These are phyloP conservation scores for Hygrophorus pudorinus DNA, from an alignment of 768 basidiomycete genomes.

Conservation along the genomic window DNA sequence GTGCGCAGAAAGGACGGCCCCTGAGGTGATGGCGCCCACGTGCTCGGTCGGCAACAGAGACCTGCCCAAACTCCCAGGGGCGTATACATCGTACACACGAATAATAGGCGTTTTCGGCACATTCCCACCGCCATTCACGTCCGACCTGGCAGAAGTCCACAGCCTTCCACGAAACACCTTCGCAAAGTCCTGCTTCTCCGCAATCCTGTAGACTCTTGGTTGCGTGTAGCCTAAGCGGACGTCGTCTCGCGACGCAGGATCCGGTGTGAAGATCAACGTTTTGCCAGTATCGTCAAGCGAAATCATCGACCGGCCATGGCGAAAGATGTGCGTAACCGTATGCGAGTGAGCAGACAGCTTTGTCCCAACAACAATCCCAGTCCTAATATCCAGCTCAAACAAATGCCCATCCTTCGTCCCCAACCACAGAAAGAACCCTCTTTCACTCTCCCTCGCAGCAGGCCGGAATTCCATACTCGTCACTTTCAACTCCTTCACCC, in stretches of 20 bases:
- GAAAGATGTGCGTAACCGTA: slow-evolving; percentile 63
- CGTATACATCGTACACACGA: slow-evolving; percentile 70
- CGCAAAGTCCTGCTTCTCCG: slow-evolving; percentile 78
- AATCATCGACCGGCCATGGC: slow-evolving; percentile 62
- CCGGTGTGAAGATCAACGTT: slow-evolving; percentile 58
- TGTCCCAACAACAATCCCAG: slow-evolving; percentile 43
- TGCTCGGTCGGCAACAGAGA: slow-evolving; percentile 55
- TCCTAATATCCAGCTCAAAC: slow-evolving; percentile 68
- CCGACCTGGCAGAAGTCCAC: slow-evolving; percentile 68
- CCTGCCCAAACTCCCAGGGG: slow-evolving; percentile 43
- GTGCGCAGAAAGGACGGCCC: slow-evolving; percentile 61
- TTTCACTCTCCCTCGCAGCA: slow-evolving; percentile 28
- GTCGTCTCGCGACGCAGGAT: slow-evolving; percentile 30
- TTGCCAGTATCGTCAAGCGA: slow-evolving; percentile 85
- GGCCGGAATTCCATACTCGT: slow-evolving; percentile 74
- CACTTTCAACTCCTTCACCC: slow-evolving; percentile 58
- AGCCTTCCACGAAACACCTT: slow-evolving; percentile 64
- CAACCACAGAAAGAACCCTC: slow-evolving; percentile 66
- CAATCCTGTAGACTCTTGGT: slow-evolving; percentile 54
- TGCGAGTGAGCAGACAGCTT: slow-evolving; percentile 57
- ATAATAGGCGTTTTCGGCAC: slow-evolving; percentile 55
- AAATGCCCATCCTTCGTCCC: slow-evolving; percentile 89
- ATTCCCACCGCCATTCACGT: slow-evolving; percentile 30
- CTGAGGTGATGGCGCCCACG: slow-evolving; percentile 76
- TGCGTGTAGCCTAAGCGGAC: slow-evolving; percentile 36